A percentile compares a stretch with the other conserved stretches of the same genome.
phyloP scores from a whole-genome alignment of 106 monocot genomes.

The Acanthochlamys bracteata region DNA sequence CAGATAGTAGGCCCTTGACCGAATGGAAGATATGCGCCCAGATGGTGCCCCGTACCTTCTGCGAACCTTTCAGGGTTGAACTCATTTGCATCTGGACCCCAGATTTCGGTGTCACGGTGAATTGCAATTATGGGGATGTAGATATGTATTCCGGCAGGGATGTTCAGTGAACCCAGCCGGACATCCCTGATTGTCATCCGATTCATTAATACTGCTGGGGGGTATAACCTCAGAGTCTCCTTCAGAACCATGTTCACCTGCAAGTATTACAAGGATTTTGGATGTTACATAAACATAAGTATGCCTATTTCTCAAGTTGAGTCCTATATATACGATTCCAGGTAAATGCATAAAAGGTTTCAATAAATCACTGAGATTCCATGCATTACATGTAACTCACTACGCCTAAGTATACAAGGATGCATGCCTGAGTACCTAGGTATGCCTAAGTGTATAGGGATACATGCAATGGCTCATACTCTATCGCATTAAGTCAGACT shows the following conservation, averaged over 20 bases:
- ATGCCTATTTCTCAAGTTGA: too few species aligned
- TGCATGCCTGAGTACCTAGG: too few species aligned
- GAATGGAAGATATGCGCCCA: conserved; percentile 49
- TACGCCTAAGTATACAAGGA: too few species aligned
- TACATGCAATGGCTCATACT: too few species aligned
- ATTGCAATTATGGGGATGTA: conserved; percentile 38
- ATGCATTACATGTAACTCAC: too few species aligned
- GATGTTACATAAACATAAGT: too few species aligned
- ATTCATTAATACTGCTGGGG: conserved; percentile 33
- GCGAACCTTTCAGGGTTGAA: conserved; percentile 69
- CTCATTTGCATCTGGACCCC: conserved; percentile 58
- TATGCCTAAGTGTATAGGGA: too few species aligned
- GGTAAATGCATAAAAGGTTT: too few species aligned
- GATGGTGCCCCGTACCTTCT: conserved; percentile 20
- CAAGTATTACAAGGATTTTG: not conserved
- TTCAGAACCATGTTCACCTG: conserved; percentile 68
- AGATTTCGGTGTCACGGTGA: conserved; percentile 48
- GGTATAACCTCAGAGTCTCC: conserved; percentile 71
- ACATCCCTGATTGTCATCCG: conserved; percentile 28
- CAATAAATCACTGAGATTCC: too few species aligned
- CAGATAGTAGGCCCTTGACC: conserved; percentile 57
- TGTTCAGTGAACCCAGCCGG: conserved; percentile 29
- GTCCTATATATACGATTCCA: too few species aligned
- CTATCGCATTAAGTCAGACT: too few species aligned
- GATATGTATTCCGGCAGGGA: conserved; percentile 43